These are phyloP conservation scores for Hymenoscyphus scutula DNA, from an alignment of 2,329 filamentous ascomycete species.

Conservation along the genomic window DNA sequence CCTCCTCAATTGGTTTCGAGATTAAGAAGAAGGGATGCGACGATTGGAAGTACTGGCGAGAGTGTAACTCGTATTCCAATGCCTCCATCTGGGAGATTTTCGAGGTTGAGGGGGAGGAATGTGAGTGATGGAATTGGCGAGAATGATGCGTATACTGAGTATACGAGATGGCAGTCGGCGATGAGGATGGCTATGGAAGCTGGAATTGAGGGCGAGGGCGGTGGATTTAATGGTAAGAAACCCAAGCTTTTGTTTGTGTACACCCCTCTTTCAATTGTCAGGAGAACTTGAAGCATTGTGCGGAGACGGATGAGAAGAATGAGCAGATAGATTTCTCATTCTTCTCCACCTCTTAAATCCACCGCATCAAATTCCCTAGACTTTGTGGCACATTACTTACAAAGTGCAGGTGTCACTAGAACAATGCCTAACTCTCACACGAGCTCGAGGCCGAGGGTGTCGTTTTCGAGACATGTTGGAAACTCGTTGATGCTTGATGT, in stretches of 20 bases:
- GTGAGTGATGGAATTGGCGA: not conserved
- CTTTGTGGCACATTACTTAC: no score
- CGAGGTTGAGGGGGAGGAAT: not conserved
- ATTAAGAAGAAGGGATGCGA: not conserved
- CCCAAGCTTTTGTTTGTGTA: no score
- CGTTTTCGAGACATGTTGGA: not conserved
- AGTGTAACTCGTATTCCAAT: not conserved
- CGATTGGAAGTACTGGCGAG: not conserved
- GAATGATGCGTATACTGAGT: not conserved
- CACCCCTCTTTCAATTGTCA: no score
- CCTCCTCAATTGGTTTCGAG: not conserved
- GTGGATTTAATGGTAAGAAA: not conserved
- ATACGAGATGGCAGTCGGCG: not conserved
- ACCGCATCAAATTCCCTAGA: no score
- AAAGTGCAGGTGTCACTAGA: no score
- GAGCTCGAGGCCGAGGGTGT: not conserved
- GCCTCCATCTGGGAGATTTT: not conserved
- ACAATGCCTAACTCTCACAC: no score
- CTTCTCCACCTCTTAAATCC: no score
- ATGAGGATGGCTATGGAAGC: not conserved
- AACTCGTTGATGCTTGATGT: not conserved
- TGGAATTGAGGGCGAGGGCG: not conserved
- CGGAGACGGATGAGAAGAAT: no score
- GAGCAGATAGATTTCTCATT: no score
- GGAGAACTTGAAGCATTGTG: no score